Evolutionary conservation across 345 rosid species (phyloP).

Genomic region (Psidium guajava): DNA sequence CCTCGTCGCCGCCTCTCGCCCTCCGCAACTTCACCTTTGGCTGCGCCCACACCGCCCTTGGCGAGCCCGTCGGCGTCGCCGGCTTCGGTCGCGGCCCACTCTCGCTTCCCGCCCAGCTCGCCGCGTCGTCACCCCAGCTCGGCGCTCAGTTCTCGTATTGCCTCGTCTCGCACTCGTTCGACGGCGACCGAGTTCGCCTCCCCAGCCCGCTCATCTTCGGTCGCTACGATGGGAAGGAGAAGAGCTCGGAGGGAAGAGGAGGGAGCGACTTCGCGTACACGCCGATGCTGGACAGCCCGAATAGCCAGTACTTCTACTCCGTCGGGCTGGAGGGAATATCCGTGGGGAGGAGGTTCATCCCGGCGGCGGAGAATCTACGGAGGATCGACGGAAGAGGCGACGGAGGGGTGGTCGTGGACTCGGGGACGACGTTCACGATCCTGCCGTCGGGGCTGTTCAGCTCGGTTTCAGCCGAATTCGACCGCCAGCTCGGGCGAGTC

Average conservation of each 20-base stretch:
- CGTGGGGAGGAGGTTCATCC: conserved; percentile 56
- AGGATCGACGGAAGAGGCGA: conserved; percentile 44
- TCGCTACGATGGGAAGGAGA: not conserved
- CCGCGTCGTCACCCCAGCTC: conserved; percentile 43
- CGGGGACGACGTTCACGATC: conserved; percentile 95
- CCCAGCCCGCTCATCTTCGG: conserved; percentile 95
- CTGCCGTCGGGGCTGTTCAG: conserved; percentile 57
- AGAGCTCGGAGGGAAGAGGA: not conserved
- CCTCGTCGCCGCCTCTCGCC: conserved; percentile 23
- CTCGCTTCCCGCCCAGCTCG: conserved; percentile 75
- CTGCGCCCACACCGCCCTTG: conserved; percentile 78
- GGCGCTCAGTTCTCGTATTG: conserved; percentile 88
- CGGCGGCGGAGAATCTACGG: conserved; percentile 48
- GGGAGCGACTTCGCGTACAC: conserved; percentile 35
- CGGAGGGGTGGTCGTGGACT: conserved; percentile 91
- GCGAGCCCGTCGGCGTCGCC: conserved; percentile 86
- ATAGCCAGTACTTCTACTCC: conserved; percentile 72
- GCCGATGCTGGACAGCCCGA: conserved; percentile 55
- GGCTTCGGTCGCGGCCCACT: conserved; percentile 90
- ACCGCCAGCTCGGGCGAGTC: conserved; percentile 43
- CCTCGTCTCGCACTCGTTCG: conserved; percentile 78
- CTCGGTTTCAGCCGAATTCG: conserved; percentile 54
- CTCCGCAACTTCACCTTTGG: conserved; percentile 73
- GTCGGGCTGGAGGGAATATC: conserved; percentile 79
- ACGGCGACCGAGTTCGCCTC: conserved; percentile 43